Evolutionary conservation across 108 stramenopile genomes (phyloP), one percentile per base, ranked within the genome.

Genomic region (Aurantiochytrium sp.): DNA sequence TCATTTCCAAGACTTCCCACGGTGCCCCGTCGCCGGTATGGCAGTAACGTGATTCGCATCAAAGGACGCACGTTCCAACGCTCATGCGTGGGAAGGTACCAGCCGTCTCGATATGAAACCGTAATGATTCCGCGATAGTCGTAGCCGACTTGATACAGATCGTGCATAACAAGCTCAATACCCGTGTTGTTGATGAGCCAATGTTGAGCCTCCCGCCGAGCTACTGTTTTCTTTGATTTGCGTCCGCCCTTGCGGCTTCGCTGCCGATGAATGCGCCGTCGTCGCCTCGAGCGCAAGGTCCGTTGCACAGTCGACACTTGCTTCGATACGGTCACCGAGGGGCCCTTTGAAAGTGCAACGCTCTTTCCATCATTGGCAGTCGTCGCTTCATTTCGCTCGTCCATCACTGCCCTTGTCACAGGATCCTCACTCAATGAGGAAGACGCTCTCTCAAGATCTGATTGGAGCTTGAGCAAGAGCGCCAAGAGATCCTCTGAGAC

Each of bases 171-270:
- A 55, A 83, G 23, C 51, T 53, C 49, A 1, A 83, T 45, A 45
- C 76, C 76, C 19, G 76, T 83, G 76, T 83, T 83, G 51, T 83
- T 83, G 25, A 83, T 83, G 10, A 83, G 28, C 76, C 76, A 83
- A 83, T 83, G 51, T 23, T 83, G 49, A 83, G 51, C 76, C 16
- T 35, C 76, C 64, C 42, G 25, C 10, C 25, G 64, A 8, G 25
- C 64, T 23, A 69, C 14, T 42, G 10, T 8, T 18, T 69, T 69
- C 64, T 69, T 69, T 8, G 14, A 18, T 6, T 69, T 69, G 8
- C 25, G 25, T 10, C 64, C 10, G 42, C 64, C 21, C 14, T 23
- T 18, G 35, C 64, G 10, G 25, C 64, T 14, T 8, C 64, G 64
- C 3, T 69, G 64, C 35, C 64, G 64, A 8, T 23, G 64, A 69